phyloP scores from a whole-genome alignment of 306 rosid species.

The Erythrophleum fordii region DNA sequence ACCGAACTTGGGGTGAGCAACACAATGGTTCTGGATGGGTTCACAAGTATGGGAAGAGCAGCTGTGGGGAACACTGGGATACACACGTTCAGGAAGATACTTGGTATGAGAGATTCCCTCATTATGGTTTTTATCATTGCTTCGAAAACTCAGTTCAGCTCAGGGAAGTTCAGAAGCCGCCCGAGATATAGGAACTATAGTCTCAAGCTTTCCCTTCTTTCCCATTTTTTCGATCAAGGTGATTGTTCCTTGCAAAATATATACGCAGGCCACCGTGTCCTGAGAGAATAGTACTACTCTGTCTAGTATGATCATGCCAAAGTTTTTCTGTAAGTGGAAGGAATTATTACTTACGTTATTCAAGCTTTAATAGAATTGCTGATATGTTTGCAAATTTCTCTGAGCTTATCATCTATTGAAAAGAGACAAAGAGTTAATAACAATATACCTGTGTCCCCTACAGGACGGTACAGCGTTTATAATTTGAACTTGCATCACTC shows the following conservation, averaged over 20 bases:
- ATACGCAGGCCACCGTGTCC: background rate
- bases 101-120: conserved; percentile 93
- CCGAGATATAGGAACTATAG: conserved; percentile 44
- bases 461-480: background rate
- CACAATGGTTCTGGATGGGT: conserved; percentile 94
- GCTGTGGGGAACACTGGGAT: conserved; percentile 98
- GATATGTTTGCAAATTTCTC: background rate
- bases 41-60: conserved; percentile 96
- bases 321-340: background rate
- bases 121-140: conserved; percentile 85
- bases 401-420: background rate
- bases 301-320: conserved; percentile 17
- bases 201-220: background rate
- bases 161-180: conserved; percentile 75
- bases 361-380: background rate
- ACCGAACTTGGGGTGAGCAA: conserved; percentile 93
- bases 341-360: background rate
- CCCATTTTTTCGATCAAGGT: background rate
- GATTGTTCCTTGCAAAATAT: conserved; percentile 13
- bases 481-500: background rate
- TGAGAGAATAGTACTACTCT: background rate
- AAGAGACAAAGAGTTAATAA: background rate
- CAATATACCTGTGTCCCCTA: background rate
- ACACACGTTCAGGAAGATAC: conserved; percentile 81
- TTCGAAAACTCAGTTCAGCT: conserved; percentile 87